These are phyloP conservation scores for Boletus insuetus DNA, from an alignment of 768 basidiomycete species.

Conservation along the genomic window DNA sequence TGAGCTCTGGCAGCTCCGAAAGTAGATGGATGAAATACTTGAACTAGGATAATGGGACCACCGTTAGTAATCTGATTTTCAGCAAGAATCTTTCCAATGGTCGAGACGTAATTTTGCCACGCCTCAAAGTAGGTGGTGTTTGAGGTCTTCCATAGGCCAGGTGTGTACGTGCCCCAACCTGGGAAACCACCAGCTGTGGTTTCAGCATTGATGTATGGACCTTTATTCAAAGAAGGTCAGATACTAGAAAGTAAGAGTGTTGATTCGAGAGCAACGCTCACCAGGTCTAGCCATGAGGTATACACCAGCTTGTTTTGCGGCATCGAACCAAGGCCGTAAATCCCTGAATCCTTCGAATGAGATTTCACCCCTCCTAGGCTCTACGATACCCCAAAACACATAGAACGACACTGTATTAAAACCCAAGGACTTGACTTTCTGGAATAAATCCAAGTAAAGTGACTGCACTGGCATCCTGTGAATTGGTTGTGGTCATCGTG, in stretches of 20 bases:
- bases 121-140: slow-evolving; percentile 46
- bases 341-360: slow-evolving; percentile 49
- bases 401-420: slow-evolving; percentile 49
- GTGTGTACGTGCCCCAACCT: slow-evolving; percentile 56
- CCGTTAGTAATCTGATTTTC: slow-evolving; percentile 58
- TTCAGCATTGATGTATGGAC: slow-evolving; percentile 30
- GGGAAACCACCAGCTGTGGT: slow-evolving; percentile 46
- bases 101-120: slow-evolving; percentile 56
- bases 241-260: background rate
- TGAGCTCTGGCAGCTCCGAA: slow-evolving; percentile 18
- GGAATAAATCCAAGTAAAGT: slow-evolving; percentile 48
- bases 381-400: slow-evolving; percentile 50
- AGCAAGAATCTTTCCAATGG: slow-evolving; percentile 47
- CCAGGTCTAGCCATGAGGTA: slow-evolving; percentile 30
- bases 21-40: slow-evolving; percentile 25
- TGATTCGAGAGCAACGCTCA: background rate
- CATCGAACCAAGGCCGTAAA: slow-evolving; percentile 29
- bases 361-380: slow-evolving; percentile 45
- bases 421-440: slow-evolving; percentile 53
- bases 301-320: slow-evolving; percentile 27
- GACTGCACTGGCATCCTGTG: slow-evolving; percentile 37
- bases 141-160: slow-evolving; percentile 47
- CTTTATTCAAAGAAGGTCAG: slow-evolving; percentile 6
- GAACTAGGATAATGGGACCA: slow-evolving; percentile 49
- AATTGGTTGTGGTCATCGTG: background rate